Base-by-base conservation (phyloP, 2,329 filamentous ascomycete species). In the Ascochyta lentis region DNA sequence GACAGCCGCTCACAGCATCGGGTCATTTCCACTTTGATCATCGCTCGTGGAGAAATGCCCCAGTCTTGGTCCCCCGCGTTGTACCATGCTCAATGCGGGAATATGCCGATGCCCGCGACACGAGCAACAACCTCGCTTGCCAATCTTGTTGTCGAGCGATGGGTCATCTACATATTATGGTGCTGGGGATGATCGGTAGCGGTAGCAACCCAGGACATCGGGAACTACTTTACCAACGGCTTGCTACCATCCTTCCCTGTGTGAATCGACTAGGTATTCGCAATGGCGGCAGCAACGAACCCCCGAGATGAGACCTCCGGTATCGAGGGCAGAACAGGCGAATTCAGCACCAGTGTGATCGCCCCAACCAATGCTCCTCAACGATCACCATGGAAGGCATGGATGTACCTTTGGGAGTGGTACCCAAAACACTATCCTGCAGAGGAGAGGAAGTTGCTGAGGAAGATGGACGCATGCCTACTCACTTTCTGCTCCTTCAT, bases 361-460 rank as follows among this genome's bases (percentile, higher is more conserved):
- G 72, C 72, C 23, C 72, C 72, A 24, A 64, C 60, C 6, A 70
- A 72, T 38, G 72, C 72, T 3, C 72, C 72, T 16, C 71, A 70
- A 55, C 64, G 71, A n/a, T 73, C 71, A 7, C 71, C 72, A 49
- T 74, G 72, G 72, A 74, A 72, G 45, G 72, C 72, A 0, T 74
- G 71, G 71, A 71, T 74, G 68, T 74, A 74, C 26, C 66, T 74
- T 1, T 73, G 70, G 72, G 71, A 76, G 46, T 76, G 73, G 73
- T 76, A 76, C 43, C 73, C 73, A 4, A 66, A 64, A 19, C 68
- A 72, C 43, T 76, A 76, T 35, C 67, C 73, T 2, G 64, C 60
- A 10, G 68, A 74, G 44, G 73, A 76, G 57, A 65, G 69, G 24
- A 70, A 67, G 54, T 49, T 76, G 6, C 45, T 76, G 34, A 64